Evolutionary conservation across 2,329 filamentous ascomycete species (phyloP).

Genomic region (Bipolaris sorokiniana): DNA sequence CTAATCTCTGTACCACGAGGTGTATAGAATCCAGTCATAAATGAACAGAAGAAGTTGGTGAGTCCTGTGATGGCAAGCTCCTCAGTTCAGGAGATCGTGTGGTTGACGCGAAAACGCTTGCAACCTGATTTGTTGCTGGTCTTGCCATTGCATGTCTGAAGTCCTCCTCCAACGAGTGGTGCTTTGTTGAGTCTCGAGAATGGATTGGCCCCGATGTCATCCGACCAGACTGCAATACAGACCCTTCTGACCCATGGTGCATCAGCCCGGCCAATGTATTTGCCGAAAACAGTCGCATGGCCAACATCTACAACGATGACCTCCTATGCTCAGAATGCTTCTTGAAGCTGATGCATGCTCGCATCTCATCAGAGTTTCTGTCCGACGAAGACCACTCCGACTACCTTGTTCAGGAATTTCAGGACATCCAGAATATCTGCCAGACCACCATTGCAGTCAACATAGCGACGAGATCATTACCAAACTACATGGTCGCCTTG

Average conservation of each 20-base stretch:
- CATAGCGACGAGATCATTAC: background rate
- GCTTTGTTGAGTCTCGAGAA: slow-evolving; percentile 2
- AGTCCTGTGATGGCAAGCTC: background rate
- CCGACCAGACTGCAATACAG: slow-evolving; percentile 1
- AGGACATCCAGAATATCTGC: slow-evolving; percentile 3
- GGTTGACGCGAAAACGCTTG: background rate
- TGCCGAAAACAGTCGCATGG: background rate
- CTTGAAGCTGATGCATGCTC: slow-evolving; percentile 1
- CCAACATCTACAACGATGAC: slow-evolving; percentile 1
- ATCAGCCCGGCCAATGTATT: background rate
- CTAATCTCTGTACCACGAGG: background rate
- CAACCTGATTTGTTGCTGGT: background rate
- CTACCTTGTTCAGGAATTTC: slow-evolving; percentile 4
- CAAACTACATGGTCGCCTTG: background rate
- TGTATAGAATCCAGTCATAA: background rate
- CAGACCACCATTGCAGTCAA: background rate
- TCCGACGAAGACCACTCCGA: background rate
- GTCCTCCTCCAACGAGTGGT: slow-evolving; percentile 1
- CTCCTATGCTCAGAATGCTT: slow-evolving; percentile 6
- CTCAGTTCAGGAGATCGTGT: background rate
- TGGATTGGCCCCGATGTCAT: background rate
- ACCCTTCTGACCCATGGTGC: slow-evolving; percentile 2
- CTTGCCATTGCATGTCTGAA: background rate
- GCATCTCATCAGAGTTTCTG: slow-evolving; percentile 3
- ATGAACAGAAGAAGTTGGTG: background rate